Evolutionary conservation across 2,329 filamentous ascomycete species (phyloP).

Genomic region (Rutstroemia sp.): DNA sequence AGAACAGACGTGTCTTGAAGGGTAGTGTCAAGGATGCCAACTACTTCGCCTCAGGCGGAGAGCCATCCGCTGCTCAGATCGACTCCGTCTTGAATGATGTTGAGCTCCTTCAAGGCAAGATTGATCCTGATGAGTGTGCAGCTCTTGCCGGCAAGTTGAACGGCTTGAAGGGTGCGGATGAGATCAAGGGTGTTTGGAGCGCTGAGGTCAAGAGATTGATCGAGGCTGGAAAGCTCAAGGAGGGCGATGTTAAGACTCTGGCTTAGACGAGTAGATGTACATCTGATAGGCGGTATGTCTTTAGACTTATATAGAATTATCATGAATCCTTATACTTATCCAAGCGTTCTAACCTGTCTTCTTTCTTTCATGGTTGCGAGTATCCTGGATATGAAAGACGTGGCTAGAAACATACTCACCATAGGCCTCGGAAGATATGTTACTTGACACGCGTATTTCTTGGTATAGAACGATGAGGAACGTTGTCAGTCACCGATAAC

Average conservation of each 20-base stretch:
- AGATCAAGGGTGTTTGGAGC: slow-evolving; percentile 79
- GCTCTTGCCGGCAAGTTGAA: slow-evolving; percentile 73
- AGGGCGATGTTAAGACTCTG: slow-evolving; percentile 67
- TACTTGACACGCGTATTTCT: no score
- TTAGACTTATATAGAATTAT: slow-evolving; percentile 7
- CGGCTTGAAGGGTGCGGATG: slow-evolving; percentile 67
- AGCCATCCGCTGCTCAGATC: slow-evolving; percentile 68
- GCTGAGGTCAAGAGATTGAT: slow-evolving; percentile 73
- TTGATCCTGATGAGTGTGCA: slow-evolving; percentile 87
- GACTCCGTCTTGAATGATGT: slow-evolving; percentile 79
- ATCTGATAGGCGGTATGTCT: background rate
- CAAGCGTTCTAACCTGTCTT: no score
- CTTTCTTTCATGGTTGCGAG: no score
- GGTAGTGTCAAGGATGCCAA: slow-evolving; percentile 93
- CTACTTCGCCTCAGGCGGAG: slow-evolving; percentile 74
- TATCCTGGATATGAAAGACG: background rate
- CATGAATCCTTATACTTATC: background rate
- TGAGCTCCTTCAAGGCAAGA: slow-evolving; percentile 78
- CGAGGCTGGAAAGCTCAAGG: slow-evolving; percentile 77
- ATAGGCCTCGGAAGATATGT: no score
- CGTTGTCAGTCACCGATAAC: no score
- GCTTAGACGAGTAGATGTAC: slow-evolving; percentile 15
- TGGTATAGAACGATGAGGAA: no score
- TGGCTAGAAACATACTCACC: background rate
- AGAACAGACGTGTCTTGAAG: slow-evolving; percentile 98